These are phyloP conservation scores for Aspergillus proliferans DNA, from an alignment of 2,329 filamentous ascomycete genomes.

Conservation along the genomic window DNA sequence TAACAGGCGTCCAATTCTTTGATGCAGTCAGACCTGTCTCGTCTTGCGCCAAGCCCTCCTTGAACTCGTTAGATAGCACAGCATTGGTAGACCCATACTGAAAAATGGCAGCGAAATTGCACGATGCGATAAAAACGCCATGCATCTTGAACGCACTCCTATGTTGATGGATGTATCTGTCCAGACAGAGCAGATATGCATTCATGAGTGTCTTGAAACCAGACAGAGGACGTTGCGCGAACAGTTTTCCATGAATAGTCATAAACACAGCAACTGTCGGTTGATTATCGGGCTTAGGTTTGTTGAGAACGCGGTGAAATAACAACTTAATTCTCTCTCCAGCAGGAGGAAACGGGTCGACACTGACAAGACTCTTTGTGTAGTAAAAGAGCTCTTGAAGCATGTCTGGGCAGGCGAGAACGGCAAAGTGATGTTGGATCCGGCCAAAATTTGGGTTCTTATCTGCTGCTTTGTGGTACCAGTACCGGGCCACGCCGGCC, in stretches of 20 bases:
- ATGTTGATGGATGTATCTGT: constrained; percentile 42
- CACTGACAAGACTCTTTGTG: constrained; percentile 50
- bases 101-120: constrained; percentile 52
- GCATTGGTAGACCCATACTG: constrained; percentile 45
- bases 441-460: constrained; percentile 68
- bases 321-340: constrained; percentile 52
- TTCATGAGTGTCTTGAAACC: constrained; percentile 33
- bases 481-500: constrained; percentile 71
- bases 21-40: constrained; percentile 11
- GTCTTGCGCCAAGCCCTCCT: constrained; percentile 9
- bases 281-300: constrained; percentile 25
- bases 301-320: constrained; percentile 46
- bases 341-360: constrained; percentile 52
- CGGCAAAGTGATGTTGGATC: constrained; percentile 80
- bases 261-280: constrained; percentile 46
- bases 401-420: constrained; percentile 52
- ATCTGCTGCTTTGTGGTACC: constrained; percentile 79
- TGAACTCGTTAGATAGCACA: constrained; percentile 22
- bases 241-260: constrained; percentile 48
- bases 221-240: constrained; percentile 27
- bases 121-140: constrained; percentile 50
- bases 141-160: constrained; percentile 47
- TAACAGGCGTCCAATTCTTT: constrained; percentile 14
- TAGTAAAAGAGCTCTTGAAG: constrained; percentile 57
- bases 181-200: constrained; percentile 41